Percentiles rank a stretch among this genome's conserved stretches.
These are phyloP conservation scores for Chlamydomonas schloesseri DNA, from an alignment of 139 green algal species.

Conservation along the genomic window DNA sequence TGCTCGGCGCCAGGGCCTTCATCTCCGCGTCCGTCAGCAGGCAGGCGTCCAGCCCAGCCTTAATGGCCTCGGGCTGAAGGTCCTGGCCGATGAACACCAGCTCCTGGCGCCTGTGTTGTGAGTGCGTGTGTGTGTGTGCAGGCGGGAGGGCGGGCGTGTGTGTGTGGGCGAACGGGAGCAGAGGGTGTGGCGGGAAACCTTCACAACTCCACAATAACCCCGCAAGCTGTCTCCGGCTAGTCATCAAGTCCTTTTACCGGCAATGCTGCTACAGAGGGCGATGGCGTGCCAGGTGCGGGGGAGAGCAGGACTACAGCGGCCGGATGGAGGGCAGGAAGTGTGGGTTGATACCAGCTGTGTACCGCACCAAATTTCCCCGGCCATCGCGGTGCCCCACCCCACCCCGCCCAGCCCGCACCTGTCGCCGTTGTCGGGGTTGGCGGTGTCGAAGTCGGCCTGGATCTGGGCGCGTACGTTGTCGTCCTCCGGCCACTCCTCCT, in stretches of 20 bases:
- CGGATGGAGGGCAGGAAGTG: neutral
- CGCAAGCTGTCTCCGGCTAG: too few species aligned
- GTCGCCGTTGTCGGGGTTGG: constrained; percentile 18
- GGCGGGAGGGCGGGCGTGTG: neutral
- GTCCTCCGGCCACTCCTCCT: constrained; percentile 47
- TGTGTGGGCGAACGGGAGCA: too few species aligned
- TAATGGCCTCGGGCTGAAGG: constrained; percentile 59
- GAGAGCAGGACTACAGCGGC: neutral
- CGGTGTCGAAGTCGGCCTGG: constrained; percentile 53
- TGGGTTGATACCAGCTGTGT: too few species aligned
- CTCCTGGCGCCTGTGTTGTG: constrained; percentile 75
- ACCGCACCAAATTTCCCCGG: too few species aligned
- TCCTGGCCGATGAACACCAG: constrained; percentile 79
- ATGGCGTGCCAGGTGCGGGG: neutral
- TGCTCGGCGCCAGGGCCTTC: neutral
- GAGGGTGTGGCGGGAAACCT: too few species aligned
- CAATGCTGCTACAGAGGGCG: neutral
- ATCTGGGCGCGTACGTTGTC: constrained; percentile 40
- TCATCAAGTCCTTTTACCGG: too few species aligned
- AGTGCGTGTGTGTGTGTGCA: too few species aligned
- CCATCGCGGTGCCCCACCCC: too few species aligned
- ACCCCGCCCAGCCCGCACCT: too few species aligned
- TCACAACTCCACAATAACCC: neutral
- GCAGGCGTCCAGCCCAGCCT: constrained; percentile 64
- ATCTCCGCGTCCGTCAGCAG: constrained; percentile 52